Evolutionary conservation across 2,329 filamentous ascomycete species (phyloP).

Genomic region (Aureobasidium sp.): DNA sequence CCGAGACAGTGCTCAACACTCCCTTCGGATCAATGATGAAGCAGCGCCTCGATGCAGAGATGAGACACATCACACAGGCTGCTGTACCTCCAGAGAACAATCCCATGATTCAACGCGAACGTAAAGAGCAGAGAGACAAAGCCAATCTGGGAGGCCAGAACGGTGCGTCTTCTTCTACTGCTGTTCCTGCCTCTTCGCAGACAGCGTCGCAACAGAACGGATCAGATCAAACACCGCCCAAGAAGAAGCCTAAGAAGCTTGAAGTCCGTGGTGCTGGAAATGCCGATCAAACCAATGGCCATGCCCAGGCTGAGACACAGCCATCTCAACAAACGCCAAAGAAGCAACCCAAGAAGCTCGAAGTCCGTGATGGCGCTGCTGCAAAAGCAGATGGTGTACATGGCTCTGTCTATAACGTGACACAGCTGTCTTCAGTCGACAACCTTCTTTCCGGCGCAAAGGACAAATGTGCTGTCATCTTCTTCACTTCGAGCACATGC

Average conservation of each 20-base stretch:
- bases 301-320: not conserved
- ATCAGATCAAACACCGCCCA: not conserved
- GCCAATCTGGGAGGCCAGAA: not conserved
- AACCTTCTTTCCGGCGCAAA: constrained; percentile 52
- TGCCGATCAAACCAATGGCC: not conserved
- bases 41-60: constrained; percentile 62
- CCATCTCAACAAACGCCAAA: not conserved
- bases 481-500: constrained; percentile 88
- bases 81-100: constrained; percentile 36
- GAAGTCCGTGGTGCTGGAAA: not conserved
- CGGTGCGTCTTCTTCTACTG: not conserved
- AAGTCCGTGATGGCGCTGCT: constrained; percentile 7
- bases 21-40: constrained; percentile 84
- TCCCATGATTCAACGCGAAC: constrained; percentile 16
- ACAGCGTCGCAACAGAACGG: not conserved
- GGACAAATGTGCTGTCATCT: constrained; percentile 69
- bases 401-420: constrained; percentile 55
- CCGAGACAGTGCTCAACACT: constrained; percentile 75
- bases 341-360: constrained; percentile 13
- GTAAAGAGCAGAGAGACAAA: not conserved
- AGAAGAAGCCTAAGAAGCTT: constrained; percentile 15
- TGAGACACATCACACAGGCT: constrained; percentile 57
- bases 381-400: constrained; percentile 15
- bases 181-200: not conserved
- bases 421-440: constrained; percentile 54